Base-by-base conservation (phyloP, 1,139 yeast genomes). In the Suhomyces panamericanus region DNA sequence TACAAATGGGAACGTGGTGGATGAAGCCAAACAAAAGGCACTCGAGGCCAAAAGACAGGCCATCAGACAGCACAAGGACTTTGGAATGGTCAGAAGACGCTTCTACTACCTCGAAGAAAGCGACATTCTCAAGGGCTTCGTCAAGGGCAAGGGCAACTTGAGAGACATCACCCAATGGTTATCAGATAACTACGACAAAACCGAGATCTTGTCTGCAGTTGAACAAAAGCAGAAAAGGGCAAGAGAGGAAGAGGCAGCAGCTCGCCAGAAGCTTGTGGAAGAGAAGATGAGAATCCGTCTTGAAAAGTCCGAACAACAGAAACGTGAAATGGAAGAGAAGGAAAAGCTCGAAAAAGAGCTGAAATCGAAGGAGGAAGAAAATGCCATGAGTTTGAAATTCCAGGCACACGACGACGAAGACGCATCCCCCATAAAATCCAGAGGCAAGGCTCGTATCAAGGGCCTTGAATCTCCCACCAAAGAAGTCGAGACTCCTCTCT, bases 51-150 rank as follows among this genome's bases (percentile, higher is more conserved):
- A 70, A 47, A 54, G 77, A 44, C 71, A 70, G 52, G 69, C 70
- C 16, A 67, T 71, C 31, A 60, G 75, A 53, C 64, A 64, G 38
- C 78, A 74, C 53, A 62, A 66, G 47, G 74, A 76, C 66, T 76
- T 73, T 59, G 78, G 70, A 44, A 72, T 75, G 59, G 73, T 79
- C 49, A 73, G 69, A 49, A 74, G 70, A 41, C 58, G 74, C 44
- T 81, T 76, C 57, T 73, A 74, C 38, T 67, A 75, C 38, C 59
- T 80, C 17, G 63, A 67, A 16, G 78, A 73, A 38, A 71, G 80
- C 29, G 77, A 81, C 49, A 73, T 85, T 31, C 76, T 80, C 50
- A 80, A 80, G 41, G 85, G 85, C 1, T 80, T 82, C 57, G 82
- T 79, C 41, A 75, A 78, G 29, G 83, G 81, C 33, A 77, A 80